These are phyloP conservation scores for Blastobotrys serpentis DNA, from an alignment of 1,139 yeast genomes.

Conservation along the genomic window DNA sequence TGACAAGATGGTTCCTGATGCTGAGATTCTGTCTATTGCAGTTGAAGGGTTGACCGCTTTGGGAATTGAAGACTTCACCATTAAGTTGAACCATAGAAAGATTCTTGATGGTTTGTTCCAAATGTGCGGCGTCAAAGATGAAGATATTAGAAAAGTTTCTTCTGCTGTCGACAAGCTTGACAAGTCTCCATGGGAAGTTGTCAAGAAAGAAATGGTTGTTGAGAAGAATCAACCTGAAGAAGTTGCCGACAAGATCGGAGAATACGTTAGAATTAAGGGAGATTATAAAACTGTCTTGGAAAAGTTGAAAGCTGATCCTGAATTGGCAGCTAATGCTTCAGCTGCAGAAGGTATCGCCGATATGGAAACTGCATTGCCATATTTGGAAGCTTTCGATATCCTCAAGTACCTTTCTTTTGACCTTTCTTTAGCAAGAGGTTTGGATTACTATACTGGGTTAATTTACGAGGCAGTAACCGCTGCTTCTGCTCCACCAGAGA, in stretches of 20 bases:
- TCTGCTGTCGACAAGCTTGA: constrained; percentile 96
- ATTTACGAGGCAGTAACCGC: constrained; percentile 94
- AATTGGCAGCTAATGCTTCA: constrained; percentile 58
- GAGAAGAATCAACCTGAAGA: constrained; percentile 89
- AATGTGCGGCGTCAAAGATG: constrained; percentile 91
- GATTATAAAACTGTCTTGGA: constrained; percentile 65
- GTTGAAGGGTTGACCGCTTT: constrained; percentile 82
- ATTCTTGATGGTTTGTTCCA: constrained; percentile 92
- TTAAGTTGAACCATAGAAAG: constrained; percentile 92
- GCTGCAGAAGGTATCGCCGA: constrained; percentile 83
- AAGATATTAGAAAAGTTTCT: constrained; percentile 88
- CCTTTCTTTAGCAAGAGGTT: constrained; percentile 92
- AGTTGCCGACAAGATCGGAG: constrained; percentile 90
- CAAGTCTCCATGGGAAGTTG: constrained; percentile 92
- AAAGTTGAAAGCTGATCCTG: constrained; percentile 55
- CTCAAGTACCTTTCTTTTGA: constrained; percentile 71
- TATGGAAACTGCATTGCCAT: constrained; percentile 70
- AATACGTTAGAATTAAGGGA: constrained; percentile 83
- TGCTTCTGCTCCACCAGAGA: constrained; percentile 88
- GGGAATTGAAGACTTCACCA: constrained; percentile 84
- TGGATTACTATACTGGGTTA: constrained; percentile 95
- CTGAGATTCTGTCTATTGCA: constrained; percentile 76
- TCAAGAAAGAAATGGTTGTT: constrained; percentile 83
- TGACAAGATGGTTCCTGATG: constrained; percentile 94
- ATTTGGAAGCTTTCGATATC: constrained; percentile 71